Conservation (phyloP, 2,329 filamentous ascomycete species). For the Apiospora hydei region DNA sequence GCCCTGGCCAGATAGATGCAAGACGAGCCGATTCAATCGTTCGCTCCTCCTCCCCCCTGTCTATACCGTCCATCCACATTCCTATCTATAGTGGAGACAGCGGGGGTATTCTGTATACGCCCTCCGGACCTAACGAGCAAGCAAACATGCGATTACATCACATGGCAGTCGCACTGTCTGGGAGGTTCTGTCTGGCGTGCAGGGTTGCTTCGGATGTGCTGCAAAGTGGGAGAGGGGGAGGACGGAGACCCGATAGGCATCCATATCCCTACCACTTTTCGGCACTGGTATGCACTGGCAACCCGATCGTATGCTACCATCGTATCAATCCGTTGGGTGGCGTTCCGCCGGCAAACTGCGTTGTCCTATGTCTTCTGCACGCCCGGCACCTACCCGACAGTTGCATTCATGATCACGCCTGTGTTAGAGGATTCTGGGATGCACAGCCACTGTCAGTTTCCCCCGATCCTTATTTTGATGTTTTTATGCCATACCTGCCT, state of each 20-base stretch:
- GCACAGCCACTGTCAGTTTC: background rate
- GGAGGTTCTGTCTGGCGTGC: background rate
- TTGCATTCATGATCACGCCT: background rate
- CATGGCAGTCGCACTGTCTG: background rate
- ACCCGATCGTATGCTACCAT: background rate
- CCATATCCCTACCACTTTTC: background rate
- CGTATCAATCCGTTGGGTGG: background rate
- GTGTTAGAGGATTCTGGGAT: background rate
- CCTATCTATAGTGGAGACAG: background rate
- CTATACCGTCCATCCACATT: background rate
- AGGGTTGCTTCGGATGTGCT: background rate
- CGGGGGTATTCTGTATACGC: background rate
- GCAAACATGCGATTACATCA: background rate
- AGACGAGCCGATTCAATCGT: background rate
- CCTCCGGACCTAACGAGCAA: background rate
- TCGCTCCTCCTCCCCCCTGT: background rate
- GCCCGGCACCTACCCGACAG: background rate
- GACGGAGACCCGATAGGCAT: conserved; percentile 1
- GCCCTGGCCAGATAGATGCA: background rate
- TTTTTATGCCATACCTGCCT: background rate
- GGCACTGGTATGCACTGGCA: background rate
- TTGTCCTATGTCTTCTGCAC: background rate
- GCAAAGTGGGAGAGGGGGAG: background rate
- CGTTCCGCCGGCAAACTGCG: background rate
- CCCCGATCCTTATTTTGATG: no score